phyloP scores from a whole-genome alignment of 768 basidiomycete species.

The Agrocybe praecox region DNA sequence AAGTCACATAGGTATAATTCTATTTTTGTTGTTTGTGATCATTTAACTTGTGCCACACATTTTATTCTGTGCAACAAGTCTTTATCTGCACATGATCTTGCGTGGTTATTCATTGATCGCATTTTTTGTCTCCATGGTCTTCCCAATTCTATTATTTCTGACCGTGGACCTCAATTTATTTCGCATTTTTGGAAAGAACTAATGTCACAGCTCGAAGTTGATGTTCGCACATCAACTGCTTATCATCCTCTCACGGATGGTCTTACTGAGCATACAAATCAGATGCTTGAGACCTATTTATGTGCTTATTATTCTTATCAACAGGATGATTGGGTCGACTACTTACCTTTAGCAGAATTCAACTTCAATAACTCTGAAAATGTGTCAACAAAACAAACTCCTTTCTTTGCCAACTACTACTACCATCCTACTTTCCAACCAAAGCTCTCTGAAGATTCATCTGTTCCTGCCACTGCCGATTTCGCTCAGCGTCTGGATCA shows the following conservation, averaged over 20 bases:
- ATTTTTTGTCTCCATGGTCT: slow-evolving; percentile 38
- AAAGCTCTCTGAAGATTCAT: slow-evolving; percentile 23
- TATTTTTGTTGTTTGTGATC: slow-evolving; percentile 38
- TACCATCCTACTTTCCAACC: slow-evolving; percentile 33
- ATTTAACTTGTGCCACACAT: slow-evolving; percentile 39
- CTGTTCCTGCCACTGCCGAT: slow-evolving; percentile 32
- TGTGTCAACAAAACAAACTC: slow-evolving; percentile 33
- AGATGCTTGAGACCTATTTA: slow-evolving; percentile 36
- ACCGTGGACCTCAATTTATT: slow-evolving; percentile 32
- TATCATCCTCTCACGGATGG: slow-evolving; percentile 24
- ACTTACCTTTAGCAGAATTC: slow-evolving; percentile 42
- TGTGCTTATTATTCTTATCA: slow-evolving; percentile 34
- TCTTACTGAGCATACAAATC: slow-evolving; percentile 18
- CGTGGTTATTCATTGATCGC: slow-evolving; percentile 34
- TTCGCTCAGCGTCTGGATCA: slow-evolving; percentile 24
- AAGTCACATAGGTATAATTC: slow-evolving; percentile 35
- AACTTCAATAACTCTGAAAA: slow-evolving; percentile 38
- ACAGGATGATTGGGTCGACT: slow-evolving; percentile 45
- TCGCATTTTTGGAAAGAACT: slow-evolving; percentile 29
- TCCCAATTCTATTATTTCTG: slow-evolving; percentile 32
- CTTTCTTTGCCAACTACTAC: slow-evolving; percentile 37
- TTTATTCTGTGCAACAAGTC: slow-evolving; percentile 39
- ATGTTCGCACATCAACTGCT: slow-evolving; percentile 13
- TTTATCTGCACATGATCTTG: slow-evolving; percentile 30
- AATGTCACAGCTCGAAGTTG: slow-evolving; percentile 10